phyloP scores from a whole-genome alignment of 2,329 filamentous ascomycete species.

The Fusarium devonianum region DNA sequence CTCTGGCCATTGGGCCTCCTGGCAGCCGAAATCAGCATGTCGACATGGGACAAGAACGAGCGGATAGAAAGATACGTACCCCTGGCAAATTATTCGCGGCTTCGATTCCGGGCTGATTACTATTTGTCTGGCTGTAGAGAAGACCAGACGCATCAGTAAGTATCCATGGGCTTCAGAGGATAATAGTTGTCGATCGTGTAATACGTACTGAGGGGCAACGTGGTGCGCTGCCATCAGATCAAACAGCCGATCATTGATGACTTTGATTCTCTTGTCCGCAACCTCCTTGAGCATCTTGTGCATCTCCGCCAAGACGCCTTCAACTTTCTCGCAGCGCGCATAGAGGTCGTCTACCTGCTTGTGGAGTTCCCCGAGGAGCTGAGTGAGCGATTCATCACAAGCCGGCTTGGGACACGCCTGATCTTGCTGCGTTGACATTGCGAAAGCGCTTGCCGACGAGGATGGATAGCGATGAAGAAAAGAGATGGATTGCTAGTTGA shows the following conservation, averaged over 20 bases:
- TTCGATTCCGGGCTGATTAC: too few species aligned
- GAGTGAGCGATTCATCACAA: not conserved
- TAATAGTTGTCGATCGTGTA: not conserved
- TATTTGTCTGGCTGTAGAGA: not conserved
- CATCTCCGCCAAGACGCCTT: not conserved
- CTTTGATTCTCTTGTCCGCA: not conserved
- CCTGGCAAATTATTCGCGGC: too few species aligned
- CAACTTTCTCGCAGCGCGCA: not conserved
- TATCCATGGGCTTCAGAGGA: not conserved
- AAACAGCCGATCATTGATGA: not conserved
- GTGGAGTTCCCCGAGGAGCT: not conserved
- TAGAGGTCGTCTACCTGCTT: conserved; percentile 4
- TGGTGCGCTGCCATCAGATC: not conserved
- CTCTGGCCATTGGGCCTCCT: too few species aligned
- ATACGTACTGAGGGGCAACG: not conserved
- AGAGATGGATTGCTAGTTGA: too few species aligned
- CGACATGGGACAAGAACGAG: not conserved
- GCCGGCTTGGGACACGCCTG: not conserved
- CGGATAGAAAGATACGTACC: not conserved
- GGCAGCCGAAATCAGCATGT: too few species aligned
- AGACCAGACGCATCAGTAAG: not conserved
- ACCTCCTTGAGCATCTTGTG: conserved; percentile 1
- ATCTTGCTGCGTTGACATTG: conserved; percentile 4
- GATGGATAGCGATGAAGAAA: too few species aligned
- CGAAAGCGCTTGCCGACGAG: not conserved